A percentile compares a stretch with the other conserved stretches of the same genome.
Evolutionary conservation across 768 basidiomycete genomes (phyloP).

Genomic region (Phylloporus rhodoxanthus): DNA sequence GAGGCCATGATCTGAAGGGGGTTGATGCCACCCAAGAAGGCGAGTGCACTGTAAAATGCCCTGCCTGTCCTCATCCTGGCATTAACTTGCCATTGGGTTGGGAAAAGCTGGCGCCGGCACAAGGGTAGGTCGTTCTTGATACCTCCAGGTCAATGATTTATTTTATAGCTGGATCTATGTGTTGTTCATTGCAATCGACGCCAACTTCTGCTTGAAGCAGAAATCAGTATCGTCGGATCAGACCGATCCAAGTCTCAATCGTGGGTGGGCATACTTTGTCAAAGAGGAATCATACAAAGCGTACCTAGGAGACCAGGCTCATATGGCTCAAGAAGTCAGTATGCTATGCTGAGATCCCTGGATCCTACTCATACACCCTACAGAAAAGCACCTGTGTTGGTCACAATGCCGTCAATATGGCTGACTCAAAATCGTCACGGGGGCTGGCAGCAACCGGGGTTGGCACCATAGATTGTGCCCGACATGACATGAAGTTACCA

Average conservation of each 20-base stretch:
- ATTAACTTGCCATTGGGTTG: not conserved
- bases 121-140: not conserved
- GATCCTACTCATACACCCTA: too few species aligned
- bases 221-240: conserved; percentile 11
- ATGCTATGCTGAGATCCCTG: too few species aligned
- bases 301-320: too few species aligned
- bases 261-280: too few species aligned
- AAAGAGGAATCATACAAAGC: too few species aligned
- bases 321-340: too few species aligned
- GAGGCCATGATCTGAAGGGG: not conserved
- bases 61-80: conserved; percentile 1
- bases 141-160: too few species aligned
- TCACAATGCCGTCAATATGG: not conserved
- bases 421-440: not conserved
- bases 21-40: not conserved
- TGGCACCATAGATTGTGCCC: not conserved
- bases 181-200: conserved; percentile 15
- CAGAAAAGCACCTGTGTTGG: not conserved
- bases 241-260: too few species aligned
- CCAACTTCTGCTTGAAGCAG: conserved; percentile 12
- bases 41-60: conserved; percentile 1
- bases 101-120: not conserved
- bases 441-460: not conserved
- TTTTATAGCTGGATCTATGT: conserved; percentile 15
- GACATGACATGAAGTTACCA: not conserved